Evolutionary conservation across 768 basidiomycete genomes (phyloP), one percentile per base, ranked within the genome.

Genomic region (Xerocomus spinulosus): DNA sequence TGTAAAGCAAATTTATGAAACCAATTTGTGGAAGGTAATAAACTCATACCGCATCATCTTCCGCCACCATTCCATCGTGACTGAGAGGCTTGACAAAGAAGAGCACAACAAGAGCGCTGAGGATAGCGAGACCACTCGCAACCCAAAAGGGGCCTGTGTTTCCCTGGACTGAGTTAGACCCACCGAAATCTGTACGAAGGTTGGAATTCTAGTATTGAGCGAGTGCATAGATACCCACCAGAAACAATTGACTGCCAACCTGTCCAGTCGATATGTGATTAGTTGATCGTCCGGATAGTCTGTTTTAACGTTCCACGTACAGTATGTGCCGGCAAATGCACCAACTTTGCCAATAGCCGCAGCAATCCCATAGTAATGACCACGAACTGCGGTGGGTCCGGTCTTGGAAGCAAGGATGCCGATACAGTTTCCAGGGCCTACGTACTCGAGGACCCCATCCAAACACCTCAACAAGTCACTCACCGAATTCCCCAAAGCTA

Each of bases 141-240:
- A 92, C 64, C 87, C 85, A 91, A 78, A 92, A 92, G 13, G 89
- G 89, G 17, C 90, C 89, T 0, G 91, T 92, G 61, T 86, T 83
- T 42, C 83, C 86, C 51, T 70, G 75, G 30, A 68, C 62, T 21
- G 77, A 68, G 12, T 43, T 54, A 2, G 74, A 9, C 5, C 83
- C 83, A 50, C 82, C 83, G 51, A 89, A 89, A 18, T 76, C 85
- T 54, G n/a, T 41, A 42, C 20, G 18, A n/a, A 17, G 1, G 23
- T 42, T 20, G 50, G 15, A 33, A 39, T 36, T 45, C 49, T 37
- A 28, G 28, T 15, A 23, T 42, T 1, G 2, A 13, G 14, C 4
- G 10, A 36, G 15, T 20, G 34, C 20, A 18, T 14, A 44, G 15
- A n/a, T 20, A 56, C 70, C 35, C 53, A 79, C 83, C 80, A 10